Base-by-base conservation (phyloP, 1,284 basidiomycete genomes). In the Filobasidium uniguttulatum region DNA sequence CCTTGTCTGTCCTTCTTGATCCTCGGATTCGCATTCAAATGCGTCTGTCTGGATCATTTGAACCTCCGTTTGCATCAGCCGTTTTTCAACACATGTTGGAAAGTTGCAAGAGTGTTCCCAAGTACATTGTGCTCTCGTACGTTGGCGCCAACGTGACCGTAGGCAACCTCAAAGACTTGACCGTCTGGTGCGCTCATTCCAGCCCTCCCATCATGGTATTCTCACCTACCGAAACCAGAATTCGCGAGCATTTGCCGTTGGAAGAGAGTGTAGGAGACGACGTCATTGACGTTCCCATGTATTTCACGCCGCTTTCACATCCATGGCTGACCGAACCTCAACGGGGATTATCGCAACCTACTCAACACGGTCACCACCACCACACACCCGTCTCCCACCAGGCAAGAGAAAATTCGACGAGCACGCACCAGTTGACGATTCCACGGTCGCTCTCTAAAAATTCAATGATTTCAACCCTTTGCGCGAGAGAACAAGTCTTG, bases 251-350 rank as follows among this genome's bases (percentile, higher is more conserved):
- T 5, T 55, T 51, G 25, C 56, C 62, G 0, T 53, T 63, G 1
- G 51, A 58, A 23, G 37, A 59, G 10, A 59, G 60, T 1, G 55
- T 67, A 1, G 54, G 61, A n/a, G n/a, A n/a, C 23, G 58, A 65
- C 34, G 62, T 60, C 2, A 62, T 67, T 19, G 63, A 64, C 10
- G 61, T 67, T 46, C 60, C 61, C n/a, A 62, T 67, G 61, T 67
- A 66, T 54, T 58, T 59, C 31, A 59, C 55, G 47, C 60, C 8
- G 33, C 52, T 22, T 17, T 23, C 31, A 5, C n/a, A 34, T 8
- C 7, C 43, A 14, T 17, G 22, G 28, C 29, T 38, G 14, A 40
- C 37, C 4, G 20, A 14, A n/a, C 34, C 37, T 17, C 38, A 29
- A 8, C 29, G 36, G 20, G 47, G 47, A n/a, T n/a, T n/a, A n/a